Percentiles rank a stretch among this genome's conserved stretches.
Conservation (phyloP, 2,329 filamentous ascomycete species). For the Colletotrichum coccodes region DNA sequence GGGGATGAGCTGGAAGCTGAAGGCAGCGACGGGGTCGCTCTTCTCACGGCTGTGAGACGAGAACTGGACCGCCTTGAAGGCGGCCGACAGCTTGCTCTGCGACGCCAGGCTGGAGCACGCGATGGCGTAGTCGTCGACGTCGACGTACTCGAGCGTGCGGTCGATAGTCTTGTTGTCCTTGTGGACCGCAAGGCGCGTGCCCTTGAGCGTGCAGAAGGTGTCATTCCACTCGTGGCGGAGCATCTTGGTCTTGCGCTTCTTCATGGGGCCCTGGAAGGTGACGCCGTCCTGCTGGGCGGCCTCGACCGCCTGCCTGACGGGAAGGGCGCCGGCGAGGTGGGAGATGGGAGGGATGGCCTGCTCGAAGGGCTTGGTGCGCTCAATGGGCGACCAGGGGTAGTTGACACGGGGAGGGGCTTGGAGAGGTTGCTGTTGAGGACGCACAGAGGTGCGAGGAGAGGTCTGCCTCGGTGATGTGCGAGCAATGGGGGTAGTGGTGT, state of each 20-base stretch:
- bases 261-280: conserved; percentile 87
- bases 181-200: conserved; percentile 81
- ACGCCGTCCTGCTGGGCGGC: conserved; percentile 58
- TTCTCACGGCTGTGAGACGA: conserved; percentile 62
- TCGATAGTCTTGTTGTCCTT: conserved; percentile 64
- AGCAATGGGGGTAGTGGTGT: conserved; percentile 56
- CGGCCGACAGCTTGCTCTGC: conserved; percentile 83
- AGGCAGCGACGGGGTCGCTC: conserved; percentile 72
- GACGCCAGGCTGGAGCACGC: conserved; percentile 82
- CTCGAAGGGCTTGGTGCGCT: conserved; percentile 55
- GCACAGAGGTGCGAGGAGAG: conserved; percentile 46
- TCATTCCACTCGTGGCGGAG: conserved; percentile 94
- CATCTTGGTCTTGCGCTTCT: conserved; percentile 90
- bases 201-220: conserved; percentile 87
- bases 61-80: conserved; percentile 83
- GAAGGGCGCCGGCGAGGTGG: conserved; percentile 33
- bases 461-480: conserved; percentile 47
- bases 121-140: conserved; percentile 90
- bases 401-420: conserved; percentile 64
- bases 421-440: conserved; percentile 47
- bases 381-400: conserved; percentile 66
- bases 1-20: conserved; percentile 87
- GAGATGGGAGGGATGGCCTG: conserved; percentile 51
- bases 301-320: conserved; percentile 37
- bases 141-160: conserved; percentile 79